Percentiles rank a stretch among this genome's conserved stretches.
These are phyloP conservation scores for Purshia tridentata DNA, from an alignment of 306 rosid genomes.

Conservation along the genomic window DNA sequence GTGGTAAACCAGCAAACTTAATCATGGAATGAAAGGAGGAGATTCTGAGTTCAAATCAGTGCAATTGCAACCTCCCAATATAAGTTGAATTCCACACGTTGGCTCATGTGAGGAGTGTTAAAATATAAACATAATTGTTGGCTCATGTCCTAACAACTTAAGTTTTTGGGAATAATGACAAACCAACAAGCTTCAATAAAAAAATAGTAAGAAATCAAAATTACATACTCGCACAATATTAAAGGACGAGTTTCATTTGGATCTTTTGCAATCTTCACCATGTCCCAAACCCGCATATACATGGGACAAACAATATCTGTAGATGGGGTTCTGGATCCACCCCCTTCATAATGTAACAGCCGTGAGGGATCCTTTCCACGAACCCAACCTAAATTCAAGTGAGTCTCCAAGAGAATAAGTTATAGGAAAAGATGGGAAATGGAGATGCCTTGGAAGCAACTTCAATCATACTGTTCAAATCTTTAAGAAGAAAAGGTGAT, in stretches of 20 bases:
- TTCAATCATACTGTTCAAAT: slow-evolving; percentile 7
- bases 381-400: slow-evolving; percentile 67
- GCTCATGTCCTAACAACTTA: slow-evolving; percentile 3
- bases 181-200: slow-evolving; percentile 9
- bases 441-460: slow-evolving; percentile 4
- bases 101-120: neutral
- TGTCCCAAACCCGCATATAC: slow-evolving; percentile 99
- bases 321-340: slow-evolving; percentile 86
- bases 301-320: slow-evolving; percentile 95
- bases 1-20: neutral
- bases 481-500: neutral
- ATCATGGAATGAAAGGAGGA: neutral
- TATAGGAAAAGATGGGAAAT: neutral
- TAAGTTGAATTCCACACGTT: neutral
- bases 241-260: slow-evolving; percentile 85
- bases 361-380: slow-evolving; percentile 87
- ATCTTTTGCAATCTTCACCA: slow-evolving; percentile 83
- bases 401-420: slow-evolving; percentile 11
- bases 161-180: neutral
- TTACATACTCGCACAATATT: slow-evolving; percentile 88
- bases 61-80: neutral
- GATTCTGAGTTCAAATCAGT: neutral
- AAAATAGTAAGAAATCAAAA: neutral
- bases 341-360: slow-evolving; percentile 88
- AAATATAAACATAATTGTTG: neutral